Evolutionary conservation across 2,329 filamentous ascomycete species (phyloP), one percentile per base, ranked within the genome.

Genomic region (Xylaria sp.): DNA sequence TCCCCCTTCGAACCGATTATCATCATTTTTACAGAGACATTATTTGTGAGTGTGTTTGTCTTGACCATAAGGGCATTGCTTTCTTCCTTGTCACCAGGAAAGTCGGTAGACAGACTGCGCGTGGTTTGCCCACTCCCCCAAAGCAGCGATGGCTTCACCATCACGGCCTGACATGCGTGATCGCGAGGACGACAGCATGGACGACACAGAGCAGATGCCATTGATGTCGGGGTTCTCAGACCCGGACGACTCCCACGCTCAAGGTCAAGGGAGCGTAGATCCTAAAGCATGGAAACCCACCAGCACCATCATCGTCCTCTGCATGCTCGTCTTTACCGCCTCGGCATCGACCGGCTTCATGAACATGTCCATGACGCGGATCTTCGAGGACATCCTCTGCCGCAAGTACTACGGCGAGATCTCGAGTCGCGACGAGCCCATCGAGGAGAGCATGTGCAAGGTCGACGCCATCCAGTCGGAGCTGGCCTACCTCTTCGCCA

Each of bases 321-420:
- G 70, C 11, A 51, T 65, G 18, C 64, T 73, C 2, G 62, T 74
- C 9, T 69, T 76, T 48, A 34, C 74, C 11, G 61, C 67, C 2
- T 63, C 67, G 1, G 65, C 67, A 37, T 65, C 71, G 1, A 67
- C 65, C n/a, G 69, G 67, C 2, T 67, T 77, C 30, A 68, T 67
- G 57, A 63, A 59, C 7, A 71, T 77, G 30, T 71, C 75, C 13
- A 62, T 65, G 47, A 69, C 73, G 5, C 69, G 75, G 49, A 67
- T 75, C 34, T 71, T 70, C 47, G 76, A 77, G 60, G 73, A 76
- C 63, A 72, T 76, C 39, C 63, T 76, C 18, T 78, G 76, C 63
- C 74, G 72, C 56, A 58, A 68, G 48, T 71, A 74, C 55, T 76
- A 76, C 57, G 72, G 69, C 16, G 49, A 65, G 19, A 65, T 66